Evolutionary conservation across 331 rosid genomes (phyloP), one percentile per base, ranked within the genome.

Genomic region (Dryas integrifolia): DNA sequence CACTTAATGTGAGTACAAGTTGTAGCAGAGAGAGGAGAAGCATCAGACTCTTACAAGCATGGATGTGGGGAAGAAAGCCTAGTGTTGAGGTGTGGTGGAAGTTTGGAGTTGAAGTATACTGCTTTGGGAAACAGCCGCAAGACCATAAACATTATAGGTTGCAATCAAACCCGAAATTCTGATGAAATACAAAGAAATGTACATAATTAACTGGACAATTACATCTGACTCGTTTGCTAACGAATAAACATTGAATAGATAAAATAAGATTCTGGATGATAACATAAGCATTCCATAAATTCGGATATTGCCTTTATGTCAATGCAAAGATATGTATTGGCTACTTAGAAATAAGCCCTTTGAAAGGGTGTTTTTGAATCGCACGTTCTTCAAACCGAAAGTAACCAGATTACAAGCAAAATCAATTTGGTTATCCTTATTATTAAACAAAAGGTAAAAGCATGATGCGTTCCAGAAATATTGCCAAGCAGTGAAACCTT

Each of bases 401-500:
- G 80, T 38, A 63, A 85, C 86, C 58, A 72, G 69, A 71, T 79
- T 77, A 76, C 85, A 81, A 71, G 56, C 78, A 74, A 76, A 78
- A 72, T 56, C 55, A 76, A 71, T 70, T 64, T 55, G 77, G 85
- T 77, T 77, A 53, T 72, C 5, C 55, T 75, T 79, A 82, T 88
- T 91, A 86, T 81, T 81, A 26, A 82, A 80, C 76, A 77, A 83
- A 67, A 66, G 80, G 4, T 64, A 73, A 64, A 76, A 40, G 40
- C 60, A 56, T 77, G 80, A 79, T 64, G 66, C 58, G 40, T 41
- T 76, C 81, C 59, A 47, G 78, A 80, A 52, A 78, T 57, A 76
- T 65, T 55, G 80, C 81, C 75, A 74, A 72, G 64, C 62, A 44
- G 18, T 46, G 44, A 70, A 67, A 60, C 59, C 50, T 70, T 79